Evolutionary conservation across 768 basidiomycete species (phyloP), one percentile per base, ranked within the genome.

Genomic region (Agaricus subrufescens): DNA sequence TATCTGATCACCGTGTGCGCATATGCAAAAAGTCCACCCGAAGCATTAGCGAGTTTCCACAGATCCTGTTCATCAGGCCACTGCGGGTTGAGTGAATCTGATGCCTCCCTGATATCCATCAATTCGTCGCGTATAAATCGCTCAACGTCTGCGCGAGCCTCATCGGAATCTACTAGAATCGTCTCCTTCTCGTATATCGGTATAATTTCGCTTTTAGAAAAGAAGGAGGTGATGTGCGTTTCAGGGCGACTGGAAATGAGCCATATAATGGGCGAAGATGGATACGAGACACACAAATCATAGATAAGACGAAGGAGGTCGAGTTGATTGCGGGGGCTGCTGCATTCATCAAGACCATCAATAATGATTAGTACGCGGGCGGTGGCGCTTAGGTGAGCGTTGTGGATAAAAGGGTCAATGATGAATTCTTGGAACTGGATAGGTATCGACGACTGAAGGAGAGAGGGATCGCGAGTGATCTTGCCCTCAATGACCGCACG

Each of bases 391-490:
- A 19, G 19, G 19, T 19, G 19, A 19, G 19, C 19, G 19, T 19
- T 19, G 19, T 19, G 19, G 19, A 19, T 19, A 19, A 19, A 1
- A 19, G 19, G 19, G 19, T 19, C 19, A 19, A 19, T 19, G 19
- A 19, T 19, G 19, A 19, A 19, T 19, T 19, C 19, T 19, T 19
- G 19, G 19, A 19, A 19, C 19, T 19, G 19, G 19, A 19, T 19
- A 19, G 19, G 19, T 19, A 19, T 19, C 19, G 19, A 19, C 19
- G 19, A 19, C 19, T 19, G 19, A 19, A 47, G 54, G 6, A 60
- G 27, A 19, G 48, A 30, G 25, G 56, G 61, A 34, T 58, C 51
- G 3, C n/a, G 15, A 7, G 19, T 4, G 38, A 65, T 54, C 10
- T 43, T 43, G 3, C 47, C 34, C 5, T 58, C 43, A 12, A 65